These are phyloP conservation scores for Chaetomidium leptoderma DNA, from an alignment of 495 filamentous ascomycete genomes.

Conservation along the genomic window DNA sequence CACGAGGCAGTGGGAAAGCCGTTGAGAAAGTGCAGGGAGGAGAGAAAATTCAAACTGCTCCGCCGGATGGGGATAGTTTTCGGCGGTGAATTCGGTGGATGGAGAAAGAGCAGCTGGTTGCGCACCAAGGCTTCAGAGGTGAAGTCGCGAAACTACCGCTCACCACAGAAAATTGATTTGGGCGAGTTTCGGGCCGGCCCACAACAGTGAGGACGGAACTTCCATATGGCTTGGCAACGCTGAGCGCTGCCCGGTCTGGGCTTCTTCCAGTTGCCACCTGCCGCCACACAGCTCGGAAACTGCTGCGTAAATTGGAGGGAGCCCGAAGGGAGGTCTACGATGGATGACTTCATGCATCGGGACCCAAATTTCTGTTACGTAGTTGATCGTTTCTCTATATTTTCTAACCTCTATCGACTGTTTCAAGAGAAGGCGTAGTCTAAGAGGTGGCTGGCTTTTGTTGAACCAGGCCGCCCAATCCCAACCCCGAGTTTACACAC, in stretches of 20 bases:
- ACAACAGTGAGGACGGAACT: slow-evolving; percentile 18
- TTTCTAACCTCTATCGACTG: too few species aligned
- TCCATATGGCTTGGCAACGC: slow-evolving; percentile 10
- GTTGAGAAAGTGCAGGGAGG: not conserved
- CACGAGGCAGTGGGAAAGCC: not conserved
- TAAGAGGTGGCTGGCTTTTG: too few species aligned
- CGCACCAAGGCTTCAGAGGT: slow-evolving; percentile 14
- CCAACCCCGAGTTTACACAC: too few species aligned
- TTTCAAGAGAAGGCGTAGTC: too few species aligned
- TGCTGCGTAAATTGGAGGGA: not conserved
- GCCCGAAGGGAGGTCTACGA: not conserved
- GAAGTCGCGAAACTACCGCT: slow-evolving; percentile 19
- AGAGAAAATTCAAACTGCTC: slow-evolving; percentile 6
- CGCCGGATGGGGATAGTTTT: not conserved
- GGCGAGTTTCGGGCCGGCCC: slow-evolving; percentile 20
- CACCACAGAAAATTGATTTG: slow-evolving; percentile 23
- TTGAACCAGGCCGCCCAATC: too few species aligned
- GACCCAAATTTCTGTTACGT: too few species aligned
- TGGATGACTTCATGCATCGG: not conserved
- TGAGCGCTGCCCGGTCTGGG: too few species aligned
- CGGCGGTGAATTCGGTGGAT: not conserved
- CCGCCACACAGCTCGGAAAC: not conserved
- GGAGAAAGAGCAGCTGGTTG: slow-evolving; percentile 10
- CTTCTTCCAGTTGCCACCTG: not conserved
- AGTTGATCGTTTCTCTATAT: too few species aligned